A percentile compares a stretch with the other conserved stretches of the same genome.
Evolutionary conservation across 2,329 filamentous ascomycete genomes (phyloP).

Genomic region (Alternaria incomplexa): DNA sequence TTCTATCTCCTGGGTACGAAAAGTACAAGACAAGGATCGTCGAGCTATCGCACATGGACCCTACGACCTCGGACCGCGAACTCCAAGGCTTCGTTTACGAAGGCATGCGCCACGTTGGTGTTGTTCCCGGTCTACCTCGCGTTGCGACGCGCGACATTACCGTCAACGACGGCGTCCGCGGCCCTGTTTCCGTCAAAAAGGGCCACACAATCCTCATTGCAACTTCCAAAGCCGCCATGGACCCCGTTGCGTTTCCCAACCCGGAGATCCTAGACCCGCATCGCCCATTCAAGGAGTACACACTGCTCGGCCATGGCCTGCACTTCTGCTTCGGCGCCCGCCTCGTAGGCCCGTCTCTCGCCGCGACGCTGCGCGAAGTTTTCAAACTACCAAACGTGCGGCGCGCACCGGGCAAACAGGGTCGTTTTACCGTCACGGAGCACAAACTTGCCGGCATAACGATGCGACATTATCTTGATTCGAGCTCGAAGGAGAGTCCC

Average conservation of each 20-base stretch:
- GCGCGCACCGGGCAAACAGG: slow-evolving; percentile 39
- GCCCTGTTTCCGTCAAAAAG: slow-evolving; percentile 54
- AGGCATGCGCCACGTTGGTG: slow-evolving; percentile 61
- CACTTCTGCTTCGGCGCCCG: slow-evolving; percentile 45
- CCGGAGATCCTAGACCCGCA: slow-evolving; percentile 48
- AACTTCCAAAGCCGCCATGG: slow-evolving; percentile 50
- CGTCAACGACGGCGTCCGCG: slow-evolving; percentile 59
- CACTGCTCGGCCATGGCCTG: slow-evolving; percentile 38
- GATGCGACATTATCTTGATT: slow-evolving; percentile 58
- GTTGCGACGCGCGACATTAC: slow-evolving; percentile 52
- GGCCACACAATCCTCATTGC: slow-evolving; percentile 45
- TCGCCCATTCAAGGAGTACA: slow-evolving; percentile 42
- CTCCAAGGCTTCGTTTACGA: slow-evolving; percentile 62
- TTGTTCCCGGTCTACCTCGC: slow-evolving; percentile 60
- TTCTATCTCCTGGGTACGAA: slow-evolving; percentile 57
- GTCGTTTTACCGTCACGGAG: slow-evolving; percentile 51
- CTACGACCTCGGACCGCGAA: slow-evolving; percentile 62
- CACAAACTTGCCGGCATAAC: slow-evolving; percentile 56
- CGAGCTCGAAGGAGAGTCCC: slow-evolving; percentile 55
- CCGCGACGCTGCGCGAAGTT: slow-evolving; percentile 40
- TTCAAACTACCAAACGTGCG: slow-evolving; percentile 44
- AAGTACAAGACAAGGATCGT: slow-evolving; percentile 59
- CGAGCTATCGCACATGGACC: slow-evolving; percentile 55
- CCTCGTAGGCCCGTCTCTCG: slow-evolving; percentile 35
- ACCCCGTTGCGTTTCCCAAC: slow-evolving; percentile 40